These are phyloP conservation scores for Peniophora sp. DNA, from an alignment of 1,284 basidiomycete species.

Conservation along the genomic window DNA sequence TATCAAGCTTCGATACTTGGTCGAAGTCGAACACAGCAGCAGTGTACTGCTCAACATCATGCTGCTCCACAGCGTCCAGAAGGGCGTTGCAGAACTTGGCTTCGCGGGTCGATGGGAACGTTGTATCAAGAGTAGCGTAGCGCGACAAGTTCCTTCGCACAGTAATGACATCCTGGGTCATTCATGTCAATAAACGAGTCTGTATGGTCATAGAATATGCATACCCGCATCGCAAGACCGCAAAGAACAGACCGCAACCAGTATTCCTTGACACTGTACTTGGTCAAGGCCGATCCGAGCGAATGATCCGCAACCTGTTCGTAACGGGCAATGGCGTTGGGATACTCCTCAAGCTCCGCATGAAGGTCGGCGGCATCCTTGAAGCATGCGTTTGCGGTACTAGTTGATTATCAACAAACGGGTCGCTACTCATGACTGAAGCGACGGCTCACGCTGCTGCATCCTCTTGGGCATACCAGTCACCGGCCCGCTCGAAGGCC, in stretches of 20 bases:
- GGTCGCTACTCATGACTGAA: conserved; percentile 14
- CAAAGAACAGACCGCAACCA: conserved; percentile 88
- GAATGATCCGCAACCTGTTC: conserved; percentile 88
- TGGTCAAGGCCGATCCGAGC: conserved; percentile 81
- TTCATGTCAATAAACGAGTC: not conserved
- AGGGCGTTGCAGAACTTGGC: conserved; percentile 78
- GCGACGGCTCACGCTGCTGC: conserved; percentile 91
- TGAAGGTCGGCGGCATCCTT: conserved; percentile 96
- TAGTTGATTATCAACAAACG: conserved; percentile 22
- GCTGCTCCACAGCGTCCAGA: conserved; percentile 72
- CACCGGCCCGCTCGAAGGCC: conserved; percentile 88
- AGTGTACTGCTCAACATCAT: conserved; percentile 75
- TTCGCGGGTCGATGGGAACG: conserved; percentile 83
- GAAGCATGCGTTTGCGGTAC: conserved; percentile 92
- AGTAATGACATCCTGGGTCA: conserved; percentile 72
- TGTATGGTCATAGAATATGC: conserved; percentile 17
- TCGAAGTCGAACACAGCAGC: conserved; percentile 80
- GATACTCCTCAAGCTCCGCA: conserved; percentile 83
- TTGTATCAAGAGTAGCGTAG: conserved; percentile 72
- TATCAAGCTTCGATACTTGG: conserved; percentile 84
- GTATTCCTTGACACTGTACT: conserved; percentile 98
- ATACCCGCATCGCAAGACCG: conserved; percentile 82
- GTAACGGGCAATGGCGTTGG: conserved; percentile 82
- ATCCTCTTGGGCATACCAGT: conserved; percentile 97
- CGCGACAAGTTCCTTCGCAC: conserved; percentile 71